These are phyloP conservation scores for Termitomyces sp. DNA, from an alignment of 768 basidiomycete species.

Conservation along the genomic window DNA sequence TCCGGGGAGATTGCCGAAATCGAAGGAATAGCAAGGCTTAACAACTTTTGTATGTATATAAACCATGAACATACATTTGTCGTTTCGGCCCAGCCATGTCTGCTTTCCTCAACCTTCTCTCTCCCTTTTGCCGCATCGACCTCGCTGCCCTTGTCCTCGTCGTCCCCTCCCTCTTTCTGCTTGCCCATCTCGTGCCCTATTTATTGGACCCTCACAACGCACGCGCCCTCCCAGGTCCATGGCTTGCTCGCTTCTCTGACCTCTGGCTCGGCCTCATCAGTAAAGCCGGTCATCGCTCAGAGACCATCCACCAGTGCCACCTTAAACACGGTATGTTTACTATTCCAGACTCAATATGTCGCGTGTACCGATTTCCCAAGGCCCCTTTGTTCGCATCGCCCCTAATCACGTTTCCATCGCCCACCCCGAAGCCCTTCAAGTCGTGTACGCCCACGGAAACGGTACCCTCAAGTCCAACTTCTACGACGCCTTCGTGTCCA, in stretches of 20 bases:
- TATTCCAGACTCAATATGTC: neutral
- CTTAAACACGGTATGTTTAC: conserved; percentile 57
- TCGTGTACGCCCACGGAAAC: conserved; percentile 79
- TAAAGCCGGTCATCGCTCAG: conserved; percentile 69
- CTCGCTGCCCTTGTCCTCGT: conserved; percentile 19
- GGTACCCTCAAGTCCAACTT: conserved; percentile 80
- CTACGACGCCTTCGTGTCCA: conserved; percentile 76
- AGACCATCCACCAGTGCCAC: conserved; percentile 69
- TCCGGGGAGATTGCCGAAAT: neutral
- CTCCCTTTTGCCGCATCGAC: conserved; percentile 13
- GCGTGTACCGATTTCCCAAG: conserved; percentile 21
- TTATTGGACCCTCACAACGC: conserved; percentile 55
- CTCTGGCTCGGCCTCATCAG: conserved; percentile 64
- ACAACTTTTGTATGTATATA: too few relatives aligned
- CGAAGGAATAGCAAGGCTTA: too few relatives aligned
- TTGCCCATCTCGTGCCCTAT: conserved; percentile 42
- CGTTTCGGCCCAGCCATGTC: neutral
- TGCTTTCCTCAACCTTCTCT: conserved; percentile 12
- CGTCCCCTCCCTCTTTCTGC: conserved; percentile 22
- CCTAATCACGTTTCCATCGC: conserved; percentile 76
- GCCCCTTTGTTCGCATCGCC: conserved; percentile 63
- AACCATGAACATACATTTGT: too few relatives aligned
- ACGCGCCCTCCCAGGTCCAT: conserved; percentile 61
- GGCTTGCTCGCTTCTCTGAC: conserved; percentile 66
- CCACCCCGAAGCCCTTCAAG: conserved; percentile 67